Evolutionary conservation across 306 rosid genomes (phyloP).

Genomic region (Trifolium pratense): DNA sequence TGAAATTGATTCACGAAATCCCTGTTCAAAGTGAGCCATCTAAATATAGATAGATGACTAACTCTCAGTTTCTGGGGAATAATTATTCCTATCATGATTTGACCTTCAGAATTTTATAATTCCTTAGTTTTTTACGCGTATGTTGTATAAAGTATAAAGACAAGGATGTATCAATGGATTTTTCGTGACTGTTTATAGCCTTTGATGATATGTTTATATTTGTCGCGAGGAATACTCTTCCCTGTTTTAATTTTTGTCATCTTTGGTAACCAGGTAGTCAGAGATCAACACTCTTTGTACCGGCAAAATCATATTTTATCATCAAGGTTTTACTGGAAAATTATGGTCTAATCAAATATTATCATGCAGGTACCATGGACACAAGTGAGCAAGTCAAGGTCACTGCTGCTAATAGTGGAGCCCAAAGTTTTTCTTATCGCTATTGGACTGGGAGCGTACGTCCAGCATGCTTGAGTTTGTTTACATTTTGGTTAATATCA

Average conservation of each 20-base stretch:
- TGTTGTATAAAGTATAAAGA: not conserved
- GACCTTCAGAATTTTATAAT: not conserved
- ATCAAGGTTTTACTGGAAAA: slow-evolving; percentile 24
- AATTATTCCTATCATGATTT: not conserved
- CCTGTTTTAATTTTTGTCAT: not conserved
- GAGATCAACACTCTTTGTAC: not conserved
- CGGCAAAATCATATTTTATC: not conserved
- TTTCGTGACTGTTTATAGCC: not conserved
- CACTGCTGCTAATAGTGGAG: slow-evolving; percentile 78
- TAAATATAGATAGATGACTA: not conserved
- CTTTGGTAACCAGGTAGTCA: not conserved
- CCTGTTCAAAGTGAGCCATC: not conserved
- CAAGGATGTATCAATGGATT: not conserved
- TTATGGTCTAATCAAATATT: slow-evolving; percentile 38
- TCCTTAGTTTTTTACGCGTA: not conserved
- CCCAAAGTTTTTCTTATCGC: slow-evolving; percentile 83
- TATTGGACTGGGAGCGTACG: slow-evolving; percentile 88
- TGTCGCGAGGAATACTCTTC: not conserved
- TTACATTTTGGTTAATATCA: slow-evolving; percentile 31
- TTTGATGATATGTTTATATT: not conserved
- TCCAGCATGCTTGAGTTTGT: slow-evolving; percentile 13
- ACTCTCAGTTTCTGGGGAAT: not conserved
- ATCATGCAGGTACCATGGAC: slow-evolving; percentile 90
- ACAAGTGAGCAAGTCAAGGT: slow-evolving; percentile 91
- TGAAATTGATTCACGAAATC: not conserved